Evolutionary conservation across 768 basidiomycete species (phyloP).

Genomic region (Boletus patriciae): DNA sequence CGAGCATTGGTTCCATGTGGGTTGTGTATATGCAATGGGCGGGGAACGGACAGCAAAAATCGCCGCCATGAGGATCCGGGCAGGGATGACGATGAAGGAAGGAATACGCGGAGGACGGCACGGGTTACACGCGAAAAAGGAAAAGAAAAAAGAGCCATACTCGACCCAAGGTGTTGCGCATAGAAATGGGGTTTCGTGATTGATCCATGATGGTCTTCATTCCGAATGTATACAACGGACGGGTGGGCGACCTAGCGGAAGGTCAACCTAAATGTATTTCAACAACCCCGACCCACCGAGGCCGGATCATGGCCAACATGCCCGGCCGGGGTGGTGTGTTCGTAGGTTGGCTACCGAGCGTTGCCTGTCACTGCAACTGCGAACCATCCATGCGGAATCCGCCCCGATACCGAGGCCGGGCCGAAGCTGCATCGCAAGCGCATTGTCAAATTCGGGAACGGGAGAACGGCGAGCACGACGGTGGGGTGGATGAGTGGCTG

Average conservation of each 20-base stretch:
- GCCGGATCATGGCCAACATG: neutral
- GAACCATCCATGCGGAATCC: slow-evolving; percentile 78
- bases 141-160: neutral
- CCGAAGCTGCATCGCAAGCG: slow-evolving; percentile 75
- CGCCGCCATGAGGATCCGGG: neutral
- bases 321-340: neutral
- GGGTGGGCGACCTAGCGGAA: neutral
- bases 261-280: neutral
- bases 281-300: neutral
- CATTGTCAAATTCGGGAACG: slow-evolving; percentile 56
- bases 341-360: slow-evolving; percentile 12
- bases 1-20: slow-evolving; percentile 1
- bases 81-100: neutral
- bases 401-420: slow-evolving; percentile 69
- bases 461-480: slow-evolving; percentile 40
- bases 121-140: neutral
- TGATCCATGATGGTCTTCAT: slow-evolving; percentile 2
- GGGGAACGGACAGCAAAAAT: neutral
- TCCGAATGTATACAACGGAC: neutral
- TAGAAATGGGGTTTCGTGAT: neutral
- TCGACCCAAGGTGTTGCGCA: slow-evolving; percentile 4
- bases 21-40: neutral
- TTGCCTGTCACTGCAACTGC: slow-evolving; percentile 53
- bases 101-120: neutral
- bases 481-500: slow-evolving; percentile 17